Conservation (phyloP, 306 rosid genomes). For the Rosa persica region DNA sequence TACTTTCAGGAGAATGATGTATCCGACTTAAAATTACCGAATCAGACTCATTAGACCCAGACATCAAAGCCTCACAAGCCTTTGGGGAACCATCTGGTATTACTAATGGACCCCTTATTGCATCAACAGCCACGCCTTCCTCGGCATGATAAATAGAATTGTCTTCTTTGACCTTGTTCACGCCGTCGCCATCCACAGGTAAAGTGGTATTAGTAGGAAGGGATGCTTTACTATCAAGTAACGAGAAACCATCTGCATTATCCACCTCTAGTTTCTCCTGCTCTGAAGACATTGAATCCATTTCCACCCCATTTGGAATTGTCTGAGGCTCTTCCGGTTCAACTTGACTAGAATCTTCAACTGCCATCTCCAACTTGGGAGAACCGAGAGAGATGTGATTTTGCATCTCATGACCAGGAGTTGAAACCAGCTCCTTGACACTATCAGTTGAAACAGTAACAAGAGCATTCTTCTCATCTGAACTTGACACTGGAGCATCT, state of each 20-base stretch:
- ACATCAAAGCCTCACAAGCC: constrained; percentile 87
- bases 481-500: constrained; percentile 29
- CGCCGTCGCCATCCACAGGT: constrained; percentile 28
- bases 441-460: constrained; percentile 24
- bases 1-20: constrained; percentile 99
- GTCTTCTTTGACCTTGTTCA: constrained; percentile 30
- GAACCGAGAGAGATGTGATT: constrained; percentile 26
- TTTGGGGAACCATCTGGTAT: constrained; percentile 68
- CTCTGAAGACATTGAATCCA: constrained; percentile 38
- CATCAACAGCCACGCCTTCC: constrained; percentile 54
- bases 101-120: constrained; percentile 55
- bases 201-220: constrained; percentile 18
- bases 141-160: constrained; percentile 29
- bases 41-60: constrained; percentile 95
- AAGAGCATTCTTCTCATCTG: constrained; percentile 28
- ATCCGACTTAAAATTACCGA: constrained; percentile 98
- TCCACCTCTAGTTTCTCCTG: constrained; percentile 40
- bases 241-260: constrained; percentile 29
- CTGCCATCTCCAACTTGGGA: constrained; percentile 28
- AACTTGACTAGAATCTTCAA: constrained; percentile 35
- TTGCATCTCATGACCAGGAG: constrained; percentile 44
- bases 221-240: constrained; percentile 26
- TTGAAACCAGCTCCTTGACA: constrained; percentile 36
- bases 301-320: constrained; percentile 27
- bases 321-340: constrained; percentile 44